A percentile compares a stretch with the other conserved stretches of the same genome.
phyloP scores from a whole-genome alignment of 805 yeast genomes.

The Cyberlindnera lachancei region DNA sequence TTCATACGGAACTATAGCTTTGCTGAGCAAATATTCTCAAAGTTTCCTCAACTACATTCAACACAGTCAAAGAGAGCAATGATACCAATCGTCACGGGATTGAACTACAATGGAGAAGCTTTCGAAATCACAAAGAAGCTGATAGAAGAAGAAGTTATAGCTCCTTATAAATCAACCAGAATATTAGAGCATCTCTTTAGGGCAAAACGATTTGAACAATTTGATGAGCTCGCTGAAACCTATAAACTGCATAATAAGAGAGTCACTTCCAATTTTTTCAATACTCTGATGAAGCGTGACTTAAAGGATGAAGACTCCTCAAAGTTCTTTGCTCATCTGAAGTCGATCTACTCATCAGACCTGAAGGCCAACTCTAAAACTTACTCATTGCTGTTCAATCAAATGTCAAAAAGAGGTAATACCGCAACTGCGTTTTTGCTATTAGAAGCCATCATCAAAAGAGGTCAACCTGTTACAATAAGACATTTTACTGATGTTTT shows the following conservation, averaged over 20 bases:
- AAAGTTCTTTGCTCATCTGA: conserved; percentile 4
- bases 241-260: background rate
- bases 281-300: conserved; percentile 8
- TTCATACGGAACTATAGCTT: conserved; percentile 1
- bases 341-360: conserved; percentile 3
- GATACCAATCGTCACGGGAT: conserved; percentile 6
- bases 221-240: conserved; percentile 4
- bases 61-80: conserved; percentile 5
- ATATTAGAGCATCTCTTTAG: background rate
- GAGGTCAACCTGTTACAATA: conserved; percentile 2
- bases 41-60: conserved; percentile 1
- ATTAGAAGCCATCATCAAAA: conserved; percentile 10
- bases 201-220: conserved; percentile 1
- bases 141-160: conserved; percentile 1
- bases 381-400: conserved; percentile 11
- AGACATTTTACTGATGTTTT: conserved; percentile 8
- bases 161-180: conserved; percentile 2
- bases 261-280: conserved; percentile 2
- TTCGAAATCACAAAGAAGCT: background rate
- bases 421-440: conserved; percentile 12
- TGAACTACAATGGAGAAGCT: conserved; percentile 3
- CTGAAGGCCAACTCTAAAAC: conserved; percentile 10
- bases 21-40: conserved; percentile 3
- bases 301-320: background rate
- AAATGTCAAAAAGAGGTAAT: conserved; percentile 16